phyloP scores from a whole-genome alignment of 2,329 filamentous ascomycete genomes.

The Penicillium sp. region DNA sequence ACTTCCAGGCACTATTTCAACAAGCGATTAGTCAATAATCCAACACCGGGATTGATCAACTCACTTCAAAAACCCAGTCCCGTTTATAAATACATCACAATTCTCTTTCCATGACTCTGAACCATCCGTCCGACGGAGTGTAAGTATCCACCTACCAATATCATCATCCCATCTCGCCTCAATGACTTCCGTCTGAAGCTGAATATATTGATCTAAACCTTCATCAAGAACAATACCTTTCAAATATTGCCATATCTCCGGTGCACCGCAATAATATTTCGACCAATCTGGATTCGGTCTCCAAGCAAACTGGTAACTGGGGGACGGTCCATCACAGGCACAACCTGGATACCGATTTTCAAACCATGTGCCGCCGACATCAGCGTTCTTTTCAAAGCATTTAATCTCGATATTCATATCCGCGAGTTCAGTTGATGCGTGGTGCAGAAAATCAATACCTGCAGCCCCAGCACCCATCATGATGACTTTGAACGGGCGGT shows the following conservation, averaged over 20 bases:
- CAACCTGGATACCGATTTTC: conserved; percentile 8
- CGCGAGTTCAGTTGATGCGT: conserved; percentile 13
- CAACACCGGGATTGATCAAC: no score
- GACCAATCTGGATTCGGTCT: conserved; percentile 64
- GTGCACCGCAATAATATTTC: conserved; percentile 59
- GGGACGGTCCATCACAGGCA: conserved; percentile 45
- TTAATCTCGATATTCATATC: conserved; percentile 5
- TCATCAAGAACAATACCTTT: not conserved
- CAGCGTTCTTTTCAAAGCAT: conserved; percentile 10
- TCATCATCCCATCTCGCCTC: not conserved
- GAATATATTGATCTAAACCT: not conserved
- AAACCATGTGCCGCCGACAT: conserved; percentile 10
- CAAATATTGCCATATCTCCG: conserved; percentile 51
- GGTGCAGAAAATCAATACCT: conserved; percentile 26
- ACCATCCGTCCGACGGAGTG: not conserved
- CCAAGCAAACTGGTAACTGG: conserved; percentile 68
- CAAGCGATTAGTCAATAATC: not conserved
- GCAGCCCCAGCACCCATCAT: conserved; percentile 23
- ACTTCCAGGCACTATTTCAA: conserved; percentile 1
- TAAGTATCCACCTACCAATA: not conserved
- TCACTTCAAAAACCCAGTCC: not conserved
- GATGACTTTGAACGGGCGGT: conserved; percentile 19
- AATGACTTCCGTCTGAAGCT: not conserved
- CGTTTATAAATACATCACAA: conserved; percentile 1
- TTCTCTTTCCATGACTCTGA: not conserved